Conservation (phyloP, 805 yeast species). For the Monosporozyma aquatica region DNA sequence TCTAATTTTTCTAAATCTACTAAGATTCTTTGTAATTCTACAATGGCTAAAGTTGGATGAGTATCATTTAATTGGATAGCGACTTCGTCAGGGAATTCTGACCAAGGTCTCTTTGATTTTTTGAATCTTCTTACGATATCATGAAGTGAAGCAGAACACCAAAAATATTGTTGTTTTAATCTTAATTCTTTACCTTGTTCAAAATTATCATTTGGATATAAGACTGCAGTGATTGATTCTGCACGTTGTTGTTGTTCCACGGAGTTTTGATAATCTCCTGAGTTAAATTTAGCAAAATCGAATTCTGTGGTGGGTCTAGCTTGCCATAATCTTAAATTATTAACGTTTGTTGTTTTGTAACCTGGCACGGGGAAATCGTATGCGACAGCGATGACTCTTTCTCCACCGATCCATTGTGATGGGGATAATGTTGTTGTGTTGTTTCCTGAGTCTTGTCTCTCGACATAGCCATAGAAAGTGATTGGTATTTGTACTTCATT, state of each 20-base stretch:
- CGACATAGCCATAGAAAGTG: slow-evolving; percentile 78
- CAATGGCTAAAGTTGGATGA: slow-evolving; percentile 87
- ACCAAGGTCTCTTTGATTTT: slow-evolving; percentile 68
- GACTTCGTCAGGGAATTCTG: slow-evolving; percentile 71
- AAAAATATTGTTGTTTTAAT: slow-evolving; percentile 89
- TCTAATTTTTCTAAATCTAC: slow-evolving; percentile 73
- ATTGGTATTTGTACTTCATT: slow-evolving; percentile 81
- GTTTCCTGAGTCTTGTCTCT: slow-evolving; percentile 43
- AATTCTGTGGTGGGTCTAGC: slow-evolving; percentile 85
- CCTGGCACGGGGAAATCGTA: slow-evolving; percentile 93
- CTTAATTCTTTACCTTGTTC: slow-evolving; percentile 85
- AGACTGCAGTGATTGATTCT: slow-evolving; percentile 83
- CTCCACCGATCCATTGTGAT: slow-evolving; percentile 81
- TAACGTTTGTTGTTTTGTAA: slow-evolving; percentile 69
- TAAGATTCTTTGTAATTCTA: slow-evolving; percentile 77
- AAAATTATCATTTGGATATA: slow-evolving; percentile 91
- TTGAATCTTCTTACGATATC: slow-evolving; percentile 87
- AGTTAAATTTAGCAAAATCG: slow-evolving; percentile 82
- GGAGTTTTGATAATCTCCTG: slow-evolving; percentile 82
- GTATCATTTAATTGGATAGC: slow-evolving; percentile 94
- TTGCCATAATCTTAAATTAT: slow-evolving; percentile 84
- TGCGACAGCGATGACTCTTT: slow-evolving; percentile 81
- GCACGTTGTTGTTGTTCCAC: slow-evolving; percentile 81
- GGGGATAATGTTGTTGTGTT: slow-evolving; percentile 45
- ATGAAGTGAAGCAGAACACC: slow-evolving; percentile 91